These are phyloP conservation scores for Rhodotorula glutinis DNA, from an alignment of 1,284 basidiomycete species.

Conservation along the genomic window DNA sequence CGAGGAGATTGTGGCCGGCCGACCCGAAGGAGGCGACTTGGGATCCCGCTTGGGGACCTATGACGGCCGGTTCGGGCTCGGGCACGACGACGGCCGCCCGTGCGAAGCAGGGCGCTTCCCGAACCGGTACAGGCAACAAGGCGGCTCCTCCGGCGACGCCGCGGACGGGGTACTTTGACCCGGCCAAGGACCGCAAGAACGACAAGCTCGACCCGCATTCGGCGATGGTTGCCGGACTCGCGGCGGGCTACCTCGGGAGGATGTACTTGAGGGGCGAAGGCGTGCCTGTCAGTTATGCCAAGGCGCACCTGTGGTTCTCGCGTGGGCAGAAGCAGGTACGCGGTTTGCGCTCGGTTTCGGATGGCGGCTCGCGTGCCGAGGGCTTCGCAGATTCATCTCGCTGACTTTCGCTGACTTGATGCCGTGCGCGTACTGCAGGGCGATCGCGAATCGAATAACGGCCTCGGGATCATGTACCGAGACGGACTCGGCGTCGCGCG, in stretches of 20 bases:
- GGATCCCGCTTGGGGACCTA: constrained; percentile 5
- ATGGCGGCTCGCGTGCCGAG: not conserved
- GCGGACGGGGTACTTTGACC: constrained; percentile 40
- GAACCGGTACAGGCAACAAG: too few relatives aligned
- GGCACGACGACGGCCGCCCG: not conserved
- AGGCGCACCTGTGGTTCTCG: constrained; percentile 92
- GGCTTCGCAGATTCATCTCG: not conserved
- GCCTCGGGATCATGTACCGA: constrained; percentile 83
- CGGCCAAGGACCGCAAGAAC: constrained; percentile 41
- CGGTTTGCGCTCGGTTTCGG: constrained; percentile 12
- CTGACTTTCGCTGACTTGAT: not conserved
- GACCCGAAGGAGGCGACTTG: constrained; percentile 31
- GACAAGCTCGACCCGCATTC: constrained; percentile 52
- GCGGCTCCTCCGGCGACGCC: constrained; percentile 39
- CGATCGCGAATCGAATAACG: constrained; percentile 83
- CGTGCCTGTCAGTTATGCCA: constrained; percentile 64
- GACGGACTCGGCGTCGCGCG: constrained; percentile 75
- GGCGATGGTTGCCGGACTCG: constrained; percentile 66
- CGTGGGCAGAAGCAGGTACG: constrained; percentile 65
- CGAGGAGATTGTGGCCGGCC: constrained; percentile 72
- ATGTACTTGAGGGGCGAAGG: constrained; percentile 96
- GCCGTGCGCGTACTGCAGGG: constrained; percentile 50
- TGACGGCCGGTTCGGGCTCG: too few relatives aligned
- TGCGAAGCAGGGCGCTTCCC: not conserved
- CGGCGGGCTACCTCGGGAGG: constrained; percentile 80